These are phyloP conservation scores for Xenosphaeropsis pyriputrescens DNA, from an alignment of 2,329 filamentous ascomycete genomes.

Conservation along the genomic window DNA sequence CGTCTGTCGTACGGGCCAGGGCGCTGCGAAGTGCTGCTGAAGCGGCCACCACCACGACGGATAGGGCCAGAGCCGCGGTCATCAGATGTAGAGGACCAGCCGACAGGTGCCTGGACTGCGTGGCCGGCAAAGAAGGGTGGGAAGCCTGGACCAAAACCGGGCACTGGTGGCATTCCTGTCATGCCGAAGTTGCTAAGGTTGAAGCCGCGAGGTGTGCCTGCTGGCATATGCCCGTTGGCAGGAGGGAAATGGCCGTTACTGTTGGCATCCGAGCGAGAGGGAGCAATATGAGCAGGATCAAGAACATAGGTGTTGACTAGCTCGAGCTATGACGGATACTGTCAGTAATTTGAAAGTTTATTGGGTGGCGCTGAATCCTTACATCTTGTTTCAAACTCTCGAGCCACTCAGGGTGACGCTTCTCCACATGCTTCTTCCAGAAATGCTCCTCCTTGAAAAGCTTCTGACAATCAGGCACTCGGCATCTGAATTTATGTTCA, in stretches of 20 bases:
- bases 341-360: constrained; percentile 1
- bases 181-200: constrained; percentile 62
- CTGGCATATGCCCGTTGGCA: constrained; percentile 56
- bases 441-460: constrained; percentile 95
- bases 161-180: constrained; percentile 40
- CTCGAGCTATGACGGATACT: constrained; percentile 47
- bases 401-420: constrained; percentile 82
- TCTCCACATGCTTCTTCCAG: constrained; percentile 96
- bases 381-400: constrained; percentile 72
- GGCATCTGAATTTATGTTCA: constrained; percentile 92
- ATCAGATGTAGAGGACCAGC: constrained; percentile 32
- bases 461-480: constrained; percentile 90
- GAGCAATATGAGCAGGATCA: constrained; percentile 87
- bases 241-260: constrained; percentile 92
- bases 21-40: constrained; percentile 34
- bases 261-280: constrained; percentile 84
- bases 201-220: constrained; percentile 84
- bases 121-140: constrained; percentile 39
- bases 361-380: constrained; percentile 21
- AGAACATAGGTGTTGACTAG: constrained; percentile 91
- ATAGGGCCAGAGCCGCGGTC: constrained; percentile 50
- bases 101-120: constrained; percentile 22
- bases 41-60: constrained; percentile 50
- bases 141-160: constrained; percentile 39
- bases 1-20: constrained; percentile 64